A percentile compares a stretch with the other conserved stretches of the same genome.
Conservation (phyloP, 2,329 filamentous ascomycete species). For the Trichoderma semiorbis region DNA sequence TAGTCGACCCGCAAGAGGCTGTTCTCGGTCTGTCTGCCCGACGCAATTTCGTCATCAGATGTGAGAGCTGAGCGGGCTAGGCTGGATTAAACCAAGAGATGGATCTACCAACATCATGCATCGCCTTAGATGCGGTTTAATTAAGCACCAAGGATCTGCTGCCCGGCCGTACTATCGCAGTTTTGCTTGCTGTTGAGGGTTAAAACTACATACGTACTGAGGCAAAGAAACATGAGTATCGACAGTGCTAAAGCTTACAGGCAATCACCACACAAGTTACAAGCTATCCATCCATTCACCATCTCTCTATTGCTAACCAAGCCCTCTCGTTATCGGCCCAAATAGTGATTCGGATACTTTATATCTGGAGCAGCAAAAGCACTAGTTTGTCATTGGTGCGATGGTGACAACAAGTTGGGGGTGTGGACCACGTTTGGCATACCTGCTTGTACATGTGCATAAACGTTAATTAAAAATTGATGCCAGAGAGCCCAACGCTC, state of each 20-base stretch:
- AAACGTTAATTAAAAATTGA: not conserved
- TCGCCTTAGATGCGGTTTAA: not conserved
- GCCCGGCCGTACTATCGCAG: not conserved
- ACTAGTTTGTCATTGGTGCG: not conserved
- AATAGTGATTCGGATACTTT: not conserved
- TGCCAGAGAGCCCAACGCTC: not conserved
- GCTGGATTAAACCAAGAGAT: conserved; percentile 13
- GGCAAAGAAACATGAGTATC: not conserved
- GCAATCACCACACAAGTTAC: not conserved
- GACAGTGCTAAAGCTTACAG: not conserved
- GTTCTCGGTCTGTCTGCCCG: not conserved
- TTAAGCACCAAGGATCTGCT: not conserved
- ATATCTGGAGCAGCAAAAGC: not conserved
- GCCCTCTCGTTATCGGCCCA: not conserved
- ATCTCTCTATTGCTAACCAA: not conserved
- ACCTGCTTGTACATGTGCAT: not conserved
- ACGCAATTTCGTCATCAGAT: conserved; percentile 7
- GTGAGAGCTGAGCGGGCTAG: conserved; percentile 11
- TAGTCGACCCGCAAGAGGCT: not conserved
- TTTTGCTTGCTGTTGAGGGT: not conserved
- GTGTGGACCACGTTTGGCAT: not conserved
- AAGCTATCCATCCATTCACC: not conserved
- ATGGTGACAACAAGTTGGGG: not conserved
- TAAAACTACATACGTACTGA: not conserved
- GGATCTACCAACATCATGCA: not conserved